phyloP scores from a whole-genome alignment of 2,329 filamentous ascomycete genomes.

The Cadophora luteo-olivacea region DNA sequence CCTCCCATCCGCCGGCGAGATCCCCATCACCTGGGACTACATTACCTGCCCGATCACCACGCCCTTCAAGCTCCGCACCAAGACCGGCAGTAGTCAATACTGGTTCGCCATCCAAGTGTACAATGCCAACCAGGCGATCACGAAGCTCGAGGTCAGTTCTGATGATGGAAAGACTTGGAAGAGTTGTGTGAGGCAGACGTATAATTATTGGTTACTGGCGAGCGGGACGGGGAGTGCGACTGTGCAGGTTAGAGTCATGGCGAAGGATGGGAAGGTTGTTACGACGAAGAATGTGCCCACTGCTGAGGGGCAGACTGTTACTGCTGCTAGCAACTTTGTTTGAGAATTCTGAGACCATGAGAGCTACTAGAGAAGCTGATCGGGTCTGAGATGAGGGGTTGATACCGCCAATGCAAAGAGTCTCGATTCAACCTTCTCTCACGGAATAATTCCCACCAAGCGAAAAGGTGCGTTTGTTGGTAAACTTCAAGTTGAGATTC shows the following conservation, averaged over 20 bases:
- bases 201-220: slow-evolving; percentile 17
- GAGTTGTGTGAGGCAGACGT: slow-evolving; percentile 10
- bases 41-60: slow-evolving; percentile 20
- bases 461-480: background rate
- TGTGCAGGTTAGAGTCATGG: slow-evolving; percentile 17
- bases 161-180: slow-evolving; percentile 9
- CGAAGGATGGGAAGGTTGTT: slow-evolving; percentile 17
- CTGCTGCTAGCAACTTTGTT: slow-evolving; percentile 17
- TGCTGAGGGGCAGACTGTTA: slow-evolving; percentile 13
- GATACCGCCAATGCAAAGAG: background rate
- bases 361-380: background rate
- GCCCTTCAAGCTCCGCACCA: slow-evolving; percentile 17
- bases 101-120: slow-evolving; percentile 23
- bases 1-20: slow-evolving; percentile 1
- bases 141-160: slow-evolving; percentile 12
- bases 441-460: background rate
- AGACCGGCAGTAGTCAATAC: slow-evolving; percentile 12
- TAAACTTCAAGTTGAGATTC: too few species aligned
- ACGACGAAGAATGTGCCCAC: slow-evolving; percentile 13
- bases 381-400: background rate
- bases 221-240: slow-evolving; percentile 12
- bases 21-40: slow-evolving; percentile 19
- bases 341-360: background rate
- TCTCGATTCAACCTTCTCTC: background rate
- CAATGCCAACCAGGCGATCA: slow-evolving; percentile 21